phyloP scores from a whole-genome alignment of 2,329 filamentous ascomycete genomes.

The Fusarium irregulare region DNA sequence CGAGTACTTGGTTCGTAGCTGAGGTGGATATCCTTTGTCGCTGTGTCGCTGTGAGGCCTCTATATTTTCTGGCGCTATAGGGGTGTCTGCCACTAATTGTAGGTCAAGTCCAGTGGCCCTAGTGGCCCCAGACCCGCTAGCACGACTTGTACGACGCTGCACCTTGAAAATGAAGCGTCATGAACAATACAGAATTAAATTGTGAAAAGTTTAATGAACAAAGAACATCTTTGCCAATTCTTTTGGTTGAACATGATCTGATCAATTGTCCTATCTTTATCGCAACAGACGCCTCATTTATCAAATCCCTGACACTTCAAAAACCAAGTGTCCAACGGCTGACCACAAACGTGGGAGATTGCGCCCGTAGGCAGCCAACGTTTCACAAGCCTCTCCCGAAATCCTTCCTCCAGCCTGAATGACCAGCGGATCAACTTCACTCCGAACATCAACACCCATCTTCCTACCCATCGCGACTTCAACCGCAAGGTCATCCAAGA shows the following conservation, averaged over 20 bases:
- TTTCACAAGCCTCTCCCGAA: not conserved
- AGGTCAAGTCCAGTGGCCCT: not conserved
- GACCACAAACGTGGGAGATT: not conserved
- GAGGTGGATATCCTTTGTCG: not conserved
- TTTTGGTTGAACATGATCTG: not conserved
- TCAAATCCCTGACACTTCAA: not conserved
- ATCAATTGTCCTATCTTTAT: not conserved
- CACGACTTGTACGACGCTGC: not conserved
- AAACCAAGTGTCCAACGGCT: not conserved
- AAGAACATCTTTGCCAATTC: accelerated
- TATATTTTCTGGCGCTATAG: accelerated
- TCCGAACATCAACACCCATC: not conserved
- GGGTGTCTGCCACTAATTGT: too few species aligned
- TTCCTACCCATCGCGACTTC: not conserved
- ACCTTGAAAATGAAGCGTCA: not conserved
- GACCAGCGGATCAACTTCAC: not conserved
- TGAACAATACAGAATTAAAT: not conserved
- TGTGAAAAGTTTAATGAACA: not conserved
- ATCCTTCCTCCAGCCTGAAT: not conserved
- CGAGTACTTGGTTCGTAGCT: not conserved
- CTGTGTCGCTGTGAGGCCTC: not conserved
- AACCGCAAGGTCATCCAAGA: accelerated
- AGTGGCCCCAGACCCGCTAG: accelerated
- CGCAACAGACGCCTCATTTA: not conserved
- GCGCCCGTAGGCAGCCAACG: not conserved